A percentile compares a stretch with the other conserved stretches of the same genome.
Conservation (phyloP, 202 grass and related monocot species). For the Schoenoplectus tabernaemontani region DNA sequence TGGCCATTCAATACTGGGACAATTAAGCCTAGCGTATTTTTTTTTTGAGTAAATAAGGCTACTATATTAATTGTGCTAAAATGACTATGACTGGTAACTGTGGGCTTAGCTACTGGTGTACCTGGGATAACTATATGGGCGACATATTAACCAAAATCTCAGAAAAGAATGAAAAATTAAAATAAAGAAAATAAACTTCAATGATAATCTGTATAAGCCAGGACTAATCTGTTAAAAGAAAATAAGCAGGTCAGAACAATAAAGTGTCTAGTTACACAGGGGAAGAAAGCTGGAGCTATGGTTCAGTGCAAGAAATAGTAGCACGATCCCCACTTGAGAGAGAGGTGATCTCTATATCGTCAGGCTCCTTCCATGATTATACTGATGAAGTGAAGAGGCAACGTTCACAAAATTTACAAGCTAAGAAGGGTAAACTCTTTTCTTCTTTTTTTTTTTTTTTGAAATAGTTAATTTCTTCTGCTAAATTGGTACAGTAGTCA, state of each 20-base stretch:
- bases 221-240: background rate
- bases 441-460: background rate
- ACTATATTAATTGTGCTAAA: background rate
- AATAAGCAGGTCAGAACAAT: background rate
- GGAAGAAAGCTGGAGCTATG: background rate
- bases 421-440: background rate
- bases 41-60: too few relatives aligned
- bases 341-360: background rate
- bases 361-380: background rate
- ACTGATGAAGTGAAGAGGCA: background rate
- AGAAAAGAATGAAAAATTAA: background rate
- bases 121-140: background rate
- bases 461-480: background rate
- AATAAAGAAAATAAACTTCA: background rate
- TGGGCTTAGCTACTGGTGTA: background rate
- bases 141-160: background rate
- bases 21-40: background rate
- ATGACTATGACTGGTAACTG: background rate
- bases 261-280: background rate
- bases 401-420: background rate
- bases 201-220: background rate
- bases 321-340: background rate
- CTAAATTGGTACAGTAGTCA: background rate
- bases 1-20: background rate
- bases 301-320: background rate